These are phyloP conservation scores for Tylopilus vinaceipallidus DNA, from an alignment of 768 basidiomycete genomes.

Conservation along the genomic window DNA sequence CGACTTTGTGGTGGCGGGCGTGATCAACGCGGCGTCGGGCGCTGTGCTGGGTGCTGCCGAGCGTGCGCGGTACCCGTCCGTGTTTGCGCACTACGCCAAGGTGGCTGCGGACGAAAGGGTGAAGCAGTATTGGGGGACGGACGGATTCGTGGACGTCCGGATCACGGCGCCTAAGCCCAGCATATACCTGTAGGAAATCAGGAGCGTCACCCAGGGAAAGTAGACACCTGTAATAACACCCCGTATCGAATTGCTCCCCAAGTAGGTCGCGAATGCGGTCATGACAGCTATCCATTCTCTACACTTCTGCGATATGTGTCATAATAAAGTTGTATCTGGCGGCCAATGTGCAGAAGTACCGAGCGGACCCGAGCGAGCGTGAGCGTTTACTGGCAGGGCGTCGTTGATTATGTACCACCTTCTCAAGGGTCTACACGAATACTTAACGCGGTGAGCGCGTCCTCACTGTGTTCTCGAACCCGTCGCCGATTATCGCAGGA, in stretches of 20 bases:
- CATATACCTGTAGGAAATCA: no score
- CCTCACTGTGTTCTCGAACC: background rate
- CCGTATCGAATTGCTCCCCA: no score
- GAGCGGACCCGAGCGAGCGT: no score
- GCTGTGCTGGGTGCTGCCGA: conserved; percentile 11
- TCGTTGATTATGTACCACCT: conserved; percentile 78
- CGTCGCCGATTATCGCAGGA: conserved; percentile 42
- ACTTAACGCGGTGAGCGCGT: conserved; percentile 68
- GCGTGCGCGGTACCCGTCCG: conserved; percentile 10
- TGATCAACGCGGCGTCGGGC: background rate
- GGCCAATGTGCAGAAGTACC: no score
- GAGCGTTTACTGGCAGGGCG: no score
- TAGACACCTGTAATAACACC: no score
- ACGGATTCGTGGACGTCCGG: conserved; percentile 6
- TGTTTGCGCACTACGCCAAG: conserved; percentile 20
- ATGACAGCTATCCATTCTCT: no score
- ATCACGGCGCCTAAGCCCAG: background rate
- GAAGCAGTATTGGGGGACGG: conserved; percentile 11
- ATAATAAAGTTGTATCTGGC: no score
- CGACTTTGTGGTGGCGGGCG: conserved; percentile 19
- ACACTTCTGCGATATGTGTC: no score
- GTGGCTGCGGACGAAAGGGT: conserved; percentile 16
- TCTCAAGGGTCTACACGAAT: conserved; percentile 86
- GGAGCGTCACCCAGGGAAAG: no score
- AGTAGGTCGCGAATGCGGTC: no score